Percentiles rank a stretch among this genome's conserved stretches.
These are phyloP conservation scores for Gilbertella persicaria DNA, from an alignment of 371 early-diverging fungal species.

Conservation along the genomic window DNA sequence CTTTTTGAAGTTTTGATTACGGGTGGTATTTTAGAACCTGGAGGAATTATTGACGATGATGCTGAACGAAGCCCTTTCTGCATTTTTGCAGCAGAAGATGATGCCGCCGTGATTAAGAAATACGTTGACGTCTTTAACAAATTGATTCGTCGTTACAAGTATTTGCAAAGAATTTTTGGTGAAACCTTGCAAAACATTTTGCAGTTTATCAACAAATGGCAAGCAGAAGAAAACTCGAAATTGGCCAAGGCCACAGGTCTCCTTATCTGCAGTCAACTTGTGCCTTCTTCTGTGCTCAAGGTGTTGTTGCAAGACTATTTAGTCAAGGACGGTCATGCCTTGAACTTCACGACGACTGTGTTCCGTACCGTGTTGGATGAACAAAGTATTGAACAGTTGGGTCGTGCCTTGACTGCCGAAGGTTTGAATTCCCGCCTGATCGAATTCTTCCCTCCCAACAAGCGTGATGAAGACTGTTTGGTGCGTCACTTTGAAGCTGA, in stretches of 20 bases:
- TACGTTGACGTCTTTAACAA: constrained; percentile 83
- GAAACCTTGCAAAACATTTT: constrained; percentile 83
- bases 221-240: constrained; percentile 74
- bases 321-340: constrained; percentile 85
- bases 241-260: constrained; percentile 80
- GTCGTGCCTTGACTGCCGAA: constrained; percentile 64
- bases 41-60: constrained; percentile 85
- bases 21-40: constrained; percentile 92
- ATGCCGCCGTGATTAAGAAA: constrained; percentile 68
- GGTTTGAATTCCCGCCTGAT: constrained; percentile 75
- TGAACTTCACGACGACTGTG: constrained; percentile 80
- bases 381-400: constrained; percentile 77
- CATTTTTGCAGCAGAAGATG: constrained; percentile 77
- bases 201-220: constrained; percentile 87
- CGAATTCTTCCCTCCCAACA: constrained; percentile 92
- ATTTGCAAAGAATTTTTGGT: constrained; percentile 84
- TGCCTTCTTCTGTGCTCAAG: constrained; percentile 68
- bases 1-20: constrained; percentile 91
- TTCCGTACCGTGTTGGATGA: constrained; percentile 81
- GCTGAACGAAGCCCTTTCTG: constrained; percentile 82
- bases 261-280: constrained; percentile 69
- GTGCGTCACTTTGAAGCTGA: constrained; percentile 90
- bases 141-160: constrained; percentile 91
- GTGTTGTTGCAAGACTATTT: constrained; percentile 88
- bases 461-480: constrained; percentile 86